phyloP scores from a whole-genome alignment of 352 stramenopile genomes.

The Pythium rhizo-oryzae region DNA sequence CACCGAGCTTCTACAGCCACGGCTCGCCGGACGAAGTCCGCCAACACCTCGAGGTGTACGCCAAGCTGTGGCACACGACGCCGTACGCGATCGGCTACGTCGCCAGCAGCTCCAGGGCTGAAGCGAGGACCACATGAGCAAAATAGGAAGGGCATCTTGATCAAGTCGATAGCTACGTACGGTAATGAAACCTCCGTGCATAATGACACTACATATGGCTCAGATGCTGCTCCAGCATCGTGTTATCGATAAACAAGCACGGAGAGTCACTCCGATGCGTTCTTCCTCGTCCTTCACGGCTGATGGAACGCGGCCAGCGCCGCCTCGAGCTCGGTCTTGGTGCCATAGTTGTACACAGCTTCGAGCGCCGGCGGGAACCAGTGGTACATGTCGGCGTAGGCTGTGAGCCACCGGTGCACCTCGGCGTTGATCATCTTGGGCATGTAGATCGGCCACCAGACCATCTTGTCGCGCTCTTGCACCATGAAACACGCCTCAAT shows the following conservation, averaged over 20 bases:
- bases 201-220: too few species aligned
- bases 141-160: too few species aligned
- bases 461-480: not conserved
- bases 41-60: slow-evolving; percentile 7
- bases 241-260: too few species aligned
- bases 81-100: slow-evolving; percentile 6
- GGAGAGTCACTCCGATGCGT: too few species aligned
- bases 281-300: not conserved
- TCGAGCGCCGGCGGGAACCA: slow-evolving; percentile 3
- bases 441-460: slow-evolving; percentile 4
- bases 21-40: slow-evolving; percentile 4
- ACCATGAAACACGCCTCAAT: not conserved
- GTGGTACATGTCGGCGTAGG: slow-evolving; percentile 7
- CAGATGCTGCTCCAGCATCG: too few species aligned
- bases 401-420: not conserved
- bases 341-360: not conserved
- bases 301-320: not conserved
- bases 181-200: too few species aligned
- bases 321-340: not conserved
- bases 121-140: too few species aligned
- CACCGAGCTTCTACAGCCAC: not conserved
- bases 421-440: slow-evolving; percentile 10
- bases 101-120: not conserved
- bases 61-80: slow-evolving; percentile 7
- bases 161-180: too few species aligned